Evolutionary conservation across 1,284 basidiomycete species (phyloP).

Genomic region (Leccinum angustisporum): DNA sequence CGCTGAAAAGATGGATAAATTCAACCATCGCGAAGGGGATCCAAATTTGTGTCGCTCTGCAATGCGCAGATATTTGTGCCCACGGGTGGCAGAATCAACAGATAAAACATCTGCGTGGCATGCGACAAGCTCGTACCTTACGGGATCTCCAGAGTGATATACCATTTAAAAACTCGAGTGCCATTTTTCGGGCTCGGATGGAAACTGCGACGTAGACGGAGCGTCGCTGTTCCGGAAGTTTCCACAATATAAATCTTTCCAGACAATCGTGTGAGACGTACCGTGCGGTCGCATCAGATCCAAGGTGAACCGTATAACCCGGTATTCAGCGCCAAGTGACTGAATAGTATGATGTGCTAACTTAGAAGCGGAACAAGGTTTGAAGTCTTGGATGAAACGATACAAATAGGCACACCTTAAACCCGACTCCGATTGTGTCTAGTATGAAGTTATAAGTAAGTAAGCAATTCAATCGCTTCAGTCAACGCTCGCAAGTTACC

Average conservation of each 20-base stretch:
- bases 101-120: slow-evolving; percentile 7
- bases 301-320: background rate
- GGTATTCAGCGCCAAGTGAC: slow-evolving; percentile 4
- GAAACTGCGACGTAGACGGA: slow-evolving; percentile 14
- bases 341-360: slow-evolving; percentile 1
- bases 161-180: background rate
- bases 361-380: slow-evolving; percentile 23
- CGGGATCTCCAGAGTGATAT: background rate
- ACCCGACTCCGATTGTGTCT: slow-evolving; percentile 19
- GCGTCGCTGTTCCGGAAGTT: background rate
- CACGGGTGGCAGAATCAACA: slow-evolving; percentile 9
- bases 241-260: slow-evolving; percentile 1
- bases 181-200: slow-evolving; percentile 17
- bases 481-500: slow-evolving; percentile 19
- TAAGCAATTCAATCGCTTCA: slow-evolving; percentile 33
- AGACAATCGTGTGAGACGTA: slow-evolving; percentile 12
- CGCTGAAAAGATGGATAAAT: slow-evolving; percentile 1
- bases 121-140: background rate
- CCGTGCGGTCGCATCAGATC: slow-evolving; percentile 9
- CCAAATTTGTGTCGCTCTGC: background rate
- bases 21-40: background rate
- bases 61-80: slow-evolving; percentile 8
- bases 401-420: slow-evolving; percentile 24
- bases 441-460: background rate
- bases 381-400: slow-evolving; percentile 10